Conservation (phyloP, 768 basidiomycete genomes). For the Suillus cothurnatus region DNA sequence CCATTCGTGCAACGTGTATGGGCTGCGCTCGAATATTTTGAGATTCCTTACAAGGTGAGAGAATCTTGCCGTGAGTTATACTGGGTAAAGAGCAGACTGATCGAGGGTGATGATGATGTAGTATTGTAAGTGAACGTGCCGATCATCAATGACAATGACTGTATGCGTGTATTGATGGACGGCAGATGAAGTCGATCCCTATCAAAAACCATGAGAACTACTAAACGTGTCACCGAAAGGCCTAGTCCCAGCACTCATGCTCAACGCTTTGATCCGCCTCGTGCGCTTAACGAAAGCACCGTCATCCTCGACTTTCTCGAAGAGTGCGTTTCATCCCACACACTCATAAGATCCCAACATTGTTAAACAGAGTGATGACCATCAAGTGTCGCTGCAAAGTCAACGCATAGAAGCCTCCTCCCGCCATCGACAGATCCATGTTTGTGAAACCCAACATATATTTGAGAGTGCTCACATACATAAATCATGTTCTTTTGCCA, state of each 20-base stretch:
- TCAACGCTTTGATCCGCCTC: slow-evolving; percentile 57
- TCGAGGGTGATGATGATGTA: slow-evolving; percentile 12
- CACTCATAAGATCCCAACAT: neutral
- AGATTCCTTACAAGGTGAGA: slow-evolving; percentile 68
- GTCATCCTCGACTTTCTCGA: slow-evolving; percentile 80
- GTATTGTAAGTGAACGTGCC: slow-evolving; percentile 39
- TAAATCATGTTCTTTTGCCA: slow-evolving; percentile 24
- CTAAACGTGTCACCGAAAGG: slow-evolving; percentile 84
- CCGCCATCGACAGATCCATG: slow-evolving; percentile 63
- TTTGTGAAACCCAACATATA: slow-evolving; percentile 29
- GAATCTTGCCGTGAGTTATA: slow-evolving; percentile 6
- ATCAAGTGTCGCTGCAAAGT: slow-evolving; percentile 51
- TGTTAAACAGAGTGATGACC: neutral
- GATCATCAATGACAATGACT: neutral
- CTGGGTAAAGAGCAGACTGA: neutral
- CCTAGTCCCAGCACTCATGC: slow-evolving; percentile 69
- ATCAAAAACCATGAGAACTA: slow-evolving; percentile 78
- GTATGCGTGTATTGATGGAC: neutral
- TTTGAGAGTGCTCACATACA: neutral
- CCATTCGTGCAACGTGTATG: slow-evolving; percentile 85
- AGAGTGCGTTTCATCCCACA: slow-evolving; percentile 49
- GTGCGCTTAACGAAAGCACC: slow-evolving; percentile 76
- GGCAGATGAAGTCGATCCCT: slow-evolving; percentile 79
- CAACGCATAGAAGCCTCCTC: slow-evolving; percentile 53
- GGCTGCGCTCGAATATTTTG: slow-evolving; percentile 71